Evolutionary conservation across 108 stramenopile genomes (phyloP).

Genomic region (Cyclotella baltica): DNA sequence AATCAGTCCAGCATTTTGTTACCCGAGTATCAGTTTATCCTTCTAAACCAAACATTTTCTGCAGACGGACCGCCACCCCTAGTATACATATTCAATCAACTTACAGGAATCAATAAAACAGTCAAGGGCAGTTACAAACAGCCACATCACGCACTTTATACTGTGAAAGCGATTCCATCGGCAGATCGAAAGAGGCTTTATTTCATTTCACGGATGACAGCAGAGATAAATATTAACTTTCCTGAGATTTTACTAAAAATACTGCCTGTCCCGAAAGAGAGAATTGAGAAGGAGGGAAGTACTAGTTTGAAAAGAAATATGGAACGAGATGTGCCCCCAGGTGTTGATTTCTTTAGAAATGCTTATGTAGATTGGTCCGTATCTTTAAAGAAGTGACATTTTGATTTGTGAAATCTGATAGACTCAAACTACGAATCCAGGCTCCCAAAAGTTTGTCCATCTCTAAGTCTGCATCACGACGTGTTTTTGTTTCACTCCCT

Average conservation of each 20-base stretch:
- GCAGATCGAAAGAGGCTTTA: not conserved
- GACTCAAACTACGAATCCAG: too few relatives aligned
- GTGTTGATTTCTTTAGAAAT: constrained; percentile 2
- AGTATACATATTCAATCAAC: constrained; percentile 1
- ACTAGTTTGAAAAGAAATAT: not conserved
- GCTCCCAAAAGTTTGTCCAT: not conserved
- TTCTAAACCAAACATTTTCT: constrained; percentile 4
- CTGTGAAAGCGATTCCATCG: not conserved
- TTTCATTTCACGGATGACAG: not conserved
- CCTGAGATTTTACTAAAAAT: not conserved
- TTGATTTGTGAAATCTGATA: too few relatives aligned
- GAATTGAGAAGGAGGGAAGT: constrained; percentile 10
- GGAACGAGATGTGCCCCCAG: not conserved
- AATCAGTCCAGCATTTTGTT: not conserved
- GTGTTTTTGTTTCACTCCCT: not conserved
- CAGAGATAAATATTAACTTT: not conserved
- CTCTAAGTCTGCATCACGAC: not conserved
- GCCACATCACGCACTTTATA: not conserved
- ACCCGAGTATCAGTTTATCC: constrained; percentile 7
- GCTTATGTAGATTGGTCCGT: constrained; percentile 4
- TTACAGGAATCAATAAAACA: not conserved
- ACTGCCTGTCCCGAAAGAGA: constrained; percentile 2
- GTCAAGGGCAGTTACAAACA: constrained; percentile 2
- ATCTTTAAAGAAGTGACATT: not conserved
- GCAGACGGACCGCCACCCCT: not conserved